These are phyloP conservation scores for Panicum virgatum DNA, from an alignment of 202 grass and related monocot genomes.

Conservation along the genomic window DNA sequence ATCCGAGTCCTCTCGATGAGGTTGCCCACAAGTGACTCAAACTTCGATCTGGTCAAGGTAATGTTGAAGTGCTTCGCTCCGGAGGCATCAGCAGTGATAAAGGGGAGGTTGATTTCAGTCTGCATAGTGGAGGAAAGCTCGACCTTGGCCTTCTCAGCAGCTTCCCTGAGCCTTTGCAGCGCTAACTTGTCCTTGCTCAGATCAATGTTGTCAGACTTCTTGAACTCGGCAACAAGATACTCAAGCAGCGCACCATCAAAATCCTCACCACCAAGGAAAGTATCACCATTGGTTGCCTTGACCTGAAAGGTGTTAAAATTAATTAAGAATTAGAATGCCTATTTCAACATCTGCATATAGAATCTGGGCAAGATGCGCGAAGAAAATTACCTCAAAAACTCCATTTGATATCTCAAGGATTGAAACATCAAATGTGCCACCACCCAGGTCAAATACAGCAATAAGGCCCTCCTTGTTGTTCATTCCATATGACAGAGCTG, in stretches of 20 bases:
- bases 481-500: constrained; percentile 94
- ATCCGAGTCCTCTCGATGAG: constrained; percentile 82
- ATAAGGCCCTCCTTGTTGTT: constrained; percentile 97
- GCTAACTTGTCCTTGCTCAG: constrained; percentile 74
- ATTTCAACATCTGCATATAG: not conserved
- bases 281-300: constrained; percentile 94
- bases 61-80: constrained; percentile 93
- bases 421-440: constrained; percentile 96
- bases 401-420: constrained; percentile 96
- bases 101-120: constrained; percentile 92
- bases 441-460: constrained; percentile 94
- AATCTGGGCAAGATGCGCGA: not conserved
- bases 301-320: constrained; percentile 50
- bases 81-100: constrained; percentile 84
- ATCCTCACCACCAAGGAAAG: constrained; percentile 97
- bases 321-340: constrained; percentile 4
- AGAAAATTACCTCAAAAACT: constrained; percentile 84
- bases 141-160: constrained; percentile 92
- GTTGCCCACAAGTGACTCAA: constrained; percentile 65
- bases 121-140: constrained; percentile 89
- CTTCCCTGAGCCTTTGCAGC: constrained; percentile 89
- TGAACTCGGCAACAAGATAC: constrained; percentile 83
- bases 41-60: constrained; percentile 87
- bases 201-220: constrained; percentile 83
- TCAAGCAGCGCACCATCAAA: constrained; percentile 80